Percentiles rank a stretch among this genome's conserved stretches.
phyloP scores from a whole-genome alignment of 2,329 filamentous ascomycete species.

The Xylaria sp. region DNA sequence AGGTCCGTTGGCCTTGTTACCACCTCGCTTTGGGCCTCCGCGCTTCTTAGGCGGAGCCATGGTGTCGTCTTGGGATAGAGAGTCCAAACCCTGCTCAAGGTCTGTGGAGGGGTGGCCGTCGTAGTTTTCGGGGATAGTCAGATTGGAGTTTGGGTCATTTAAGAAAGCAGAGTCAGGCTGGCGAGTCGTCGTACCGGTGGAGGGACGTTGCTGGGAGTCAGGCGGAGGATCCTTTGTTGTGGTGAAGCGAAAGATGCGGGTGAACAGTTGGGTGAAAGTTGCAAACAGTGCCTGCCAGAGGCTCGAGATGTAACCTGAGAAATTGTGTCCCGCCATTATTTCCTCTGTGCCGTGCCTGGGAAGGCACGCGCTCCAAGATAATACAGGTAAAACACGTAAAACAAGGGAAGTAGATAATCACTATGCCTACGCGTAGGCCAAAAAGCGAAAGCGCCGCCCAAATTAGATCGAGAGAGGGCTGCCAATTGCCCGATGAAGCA shows the following conservation, averaged over 20 bases:
- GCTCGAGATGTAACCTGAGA: constrained; percentile 38
- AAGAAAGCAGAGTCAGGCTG: constrained; percentile 6
- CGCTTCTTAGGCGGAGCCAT: constrained; percentile 36
- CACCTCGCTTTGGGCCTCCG: constrained; percentile 33
- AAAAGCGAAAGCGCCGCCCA: constrained; percentile 1
- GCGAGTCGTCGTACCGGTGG: constrained; percentile 2
- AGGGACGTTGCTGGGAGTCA: constrained; percentile 12
- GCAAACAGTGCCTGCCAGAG: constrained; percentile 41
- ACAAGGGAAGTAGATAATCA: background rate
- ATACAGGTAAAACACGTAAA: background rate
- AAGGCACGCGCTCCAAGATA: background rate
- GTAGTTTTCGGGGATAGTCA: constrained; percentile 7
- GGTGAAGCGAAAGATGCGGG: constrained; percentile 34
- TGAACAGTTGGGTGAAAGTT: constrained; percentile 36
- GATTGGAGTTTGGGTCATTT: background rate
- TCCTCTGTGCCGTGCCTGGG: constrained; percentile 15
- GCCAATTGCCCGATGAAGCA: constrained; percentile 6
- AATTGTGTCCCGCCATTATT: constrained; percentile 40
- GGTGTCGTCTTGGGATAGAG: constrained; percentile 17
- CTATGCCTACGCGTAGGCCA: background rate
- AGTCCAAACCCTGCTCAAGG: constrained; percentile 16
- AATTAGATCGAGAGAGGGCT: background rate
- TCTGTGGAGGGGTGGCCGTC: constrained; percentile 15
- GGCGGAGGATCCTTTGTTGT: constrained; percentile 20
- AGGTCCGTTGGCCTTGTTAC: constrained; percentile 22